Base-by-base conservation (phyloP, 2,329 filamentous ascomycete genomes). In the Trichoderma sp. region DNA sequence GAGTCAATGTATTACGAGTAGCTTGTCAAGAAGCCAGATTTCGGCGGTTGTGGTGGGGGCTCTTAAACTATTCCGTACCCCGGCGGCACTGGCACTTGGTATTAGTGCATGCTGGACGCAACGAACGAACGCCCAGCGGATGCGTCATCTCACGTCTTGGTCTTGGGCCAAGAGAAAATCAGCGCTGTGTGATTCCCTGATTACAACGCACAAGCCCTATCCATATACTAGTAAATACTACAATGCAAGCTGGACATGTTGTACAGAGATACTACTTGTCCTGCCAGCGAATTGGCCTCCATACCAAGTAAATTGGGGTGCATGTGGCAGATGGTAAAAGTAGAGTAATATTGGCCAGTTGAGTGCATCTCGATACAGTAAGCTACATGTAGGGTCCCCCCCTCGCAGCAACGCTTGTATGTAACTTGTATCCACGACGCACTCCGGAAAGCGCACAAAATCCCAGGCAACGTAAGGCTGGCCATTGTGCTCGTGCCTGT, bases 381-480 rank as follows among this genome's bases (percentile, higher is more conserved):
- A 70, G 58, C 67, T 30, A 53, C 28, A 28, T n/a, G 43, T 39
- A 39, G 15, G 18, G 43, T 21, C 30, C 63, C 47, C 18, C n/a
- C 30, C 24, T 51, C 62, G 34, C 39, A 18, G 3, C 64, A 1
- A n/a, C 12, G 32, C 66, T 12, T 21, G 51, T 36, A 6, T 34
- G 43, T 47, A 21, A 21, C 43, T 12, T 51, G 43, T 21, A 51
- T 47, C 36, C 36, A 51, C 43, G n/a, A 51, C 43, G 43, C n/a
- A 21, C 43, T 51, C 43, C 43, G 43, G 9, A 51, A 51, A 51
- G n/a, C 43, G 43, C 43, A 51, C 43, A 21, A 21, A 51, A 51
- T 51, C n/a, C n/a, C 1, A n/a, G 43, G 43, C 68, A 70, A 70
- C 32, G 68, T 43, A 70, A 70, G 68, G 68, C 68, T 70, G 21